These are phyloP conservation scores for Penicillium frequentans DNA, from an alignment of 2,329 filamentous ascomycete species.

Conservation along the genomic window DNA sequence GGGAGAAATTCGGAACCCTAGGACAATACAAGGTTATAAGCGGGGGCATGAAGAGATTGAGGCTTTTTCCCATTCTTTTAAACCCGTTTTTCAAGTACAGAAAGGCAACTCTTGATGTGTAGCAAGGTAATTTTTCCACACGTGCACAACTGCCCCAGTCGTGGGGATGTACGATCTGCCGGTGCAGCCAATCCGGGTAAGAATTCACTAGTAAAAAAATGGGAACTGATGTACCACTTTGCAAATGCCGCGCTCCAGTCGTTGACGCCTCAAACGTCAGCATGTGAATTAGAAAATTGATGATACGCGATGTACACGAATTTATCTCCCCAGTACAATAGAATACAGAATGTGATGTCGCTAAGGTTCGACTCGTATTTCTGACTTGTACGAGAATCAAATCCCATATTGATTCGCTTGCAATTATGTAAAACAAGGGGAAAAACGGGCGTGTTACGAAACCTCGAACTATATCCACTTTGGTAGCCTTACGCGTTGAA, in stretches of 20 bases:
- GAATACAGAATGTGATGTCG: background rate
- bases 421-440: slow-evolving; percentile 14
- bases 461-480: slow-evolving; percentile 16
- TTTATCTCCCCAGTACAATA: background rate
- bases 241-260: slow-evolving; percentile 6
- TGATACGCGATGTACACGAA: background rate
- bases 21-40: background rate
- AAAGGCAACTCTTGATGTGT: background rate
- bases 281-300: slow-evolving; percentile 13
- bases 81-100: background rate
- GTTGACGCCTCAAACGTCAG: slow-evolving; percentile 13
- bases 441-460: slow-evolving; percentile 6
- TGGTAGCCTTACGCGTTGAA: background rate
- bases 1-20: slow-evolving; percentile 2
- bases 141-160: slow-evolving; percentile 19
- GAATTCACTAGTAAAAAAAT: background rate
- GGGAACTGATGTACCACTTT: background rate
- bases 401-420: slow-evolving; percentile 13
- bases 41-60: background rate
- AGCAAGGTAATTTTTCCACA: slow-evolving; percentile 4
- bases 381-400: background rate
- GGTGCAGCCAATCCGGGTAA: slow-evolving; percentile 2
- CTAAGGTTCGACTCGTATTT: background rate
- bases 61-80: background rate
- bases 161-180: slow-evolving; percentile 11